Evolutionary conservation across 2,329 filamentous ascomycete species (phyloP).

Genomic region (Penicillium brevicompactum): DNA sequence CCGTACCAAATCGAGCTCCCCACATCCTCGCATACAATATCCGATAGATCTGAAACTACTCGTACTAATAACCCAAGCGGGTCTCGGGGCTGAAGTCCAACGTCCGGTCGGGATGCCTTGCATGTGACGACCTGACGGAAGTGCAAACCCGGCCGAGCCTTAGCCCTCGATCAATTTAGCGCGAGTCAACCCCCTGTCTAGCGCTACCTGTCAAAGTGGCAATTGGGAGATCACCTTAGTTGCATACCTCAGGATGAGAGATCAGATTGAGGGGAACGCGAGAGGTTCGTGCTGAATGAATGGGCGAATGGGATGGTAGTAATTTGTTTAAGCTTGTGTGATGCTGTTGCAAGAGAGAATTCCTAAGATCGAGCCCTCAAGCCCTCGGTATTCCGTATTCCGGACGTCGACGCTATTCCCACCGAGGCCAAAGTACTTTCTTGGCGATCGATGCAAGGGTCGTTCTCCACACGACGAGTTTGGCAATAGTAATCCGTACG

Average conservation of each 20-base stretch:
- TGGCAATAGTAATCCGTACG: too few relatives aligned
- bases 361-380: too few relatives aligned
- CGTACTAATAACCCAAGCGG: not conserved
- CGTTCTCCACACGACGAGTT: not conserved
- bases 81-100: conserved; percentile 13
- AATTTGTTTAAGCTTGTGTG: not conserved
- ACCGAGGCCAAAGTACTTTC: not conserved
- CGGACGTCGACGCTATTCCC: too few relatives aligned
- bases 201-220: conserved; percentile 1
- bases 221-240: not conserved
- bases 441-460: conserved; percentile 8
- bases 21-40: conserved; percentile 1
- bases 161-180: not conserved
- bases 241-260: not conserved
- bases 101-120: conserved; percentile 11
- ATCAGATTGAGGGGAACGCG: not conserved
- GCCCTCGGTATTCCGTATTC: too few relatives aligned
- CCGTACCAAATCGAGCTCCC: not conserved
- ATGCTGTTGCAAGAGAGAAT: not conserved
- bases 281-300: not conserved
- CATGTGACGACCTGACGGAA: conserved; percentile 1
- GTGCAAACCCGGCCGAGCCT: not conserved
- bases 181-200: conserved; percentile 2
- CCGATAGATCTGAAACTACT: conserved; percentile 24
- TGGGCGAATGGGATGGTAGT: not conserved